Conservation (phyloP, 352 stramenopile genomes). For the Thalassiosira mediterranea region DNA sequence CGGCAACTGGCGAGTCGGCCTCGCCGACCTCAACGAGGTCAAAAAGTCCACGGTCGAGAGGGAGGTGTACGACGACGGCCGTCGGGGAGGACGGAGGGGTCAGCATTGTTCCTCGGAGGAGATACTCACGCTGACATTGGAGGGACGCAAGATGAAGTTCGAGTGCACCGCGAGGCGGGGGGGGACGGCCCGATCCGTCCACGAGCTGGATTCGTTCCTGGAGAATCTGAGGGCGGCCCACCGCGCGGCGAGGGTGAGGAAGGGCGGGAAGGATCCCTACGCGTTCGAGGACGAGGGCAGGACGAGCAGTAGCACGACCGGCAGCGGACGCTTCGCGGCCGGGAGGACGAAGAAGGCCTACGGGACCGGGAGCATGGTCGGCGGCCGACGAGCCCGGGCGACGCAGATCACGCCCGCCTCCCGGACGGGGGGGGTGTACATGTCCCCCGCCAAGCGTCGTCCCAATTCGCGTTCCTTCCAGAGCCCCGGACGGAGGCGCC, state of each 20-base stretch:
- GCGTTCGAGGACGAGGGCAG: background rate
- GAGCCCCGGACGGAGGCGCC: background rate
- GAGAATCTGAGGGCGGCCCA: slow-evolving; percentile 11
- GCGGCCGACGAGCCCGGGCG: too few relatives aligned
- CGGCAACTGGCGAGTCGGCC: background rate
- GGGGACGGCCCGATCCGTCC: background rate
- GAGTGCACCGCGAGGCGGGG: background rate
- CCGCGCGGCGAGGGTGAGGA: slow-evolving; percentile 4
- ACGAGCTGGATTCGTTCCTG: slow-evolving; percentile 23
- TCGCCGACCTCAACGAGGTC: background rate
- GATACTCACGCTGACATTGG: background rate
- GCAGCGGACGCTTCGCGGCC: too few relatives aligned
- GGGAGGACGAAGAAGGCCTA: too few relatives aligned
- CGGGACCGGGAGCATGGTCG: too few relatives aligned
- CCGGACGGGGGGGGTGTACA: background rate
- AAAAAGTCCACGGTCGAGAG: background rate
- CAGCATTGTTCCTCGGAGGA: background rate
- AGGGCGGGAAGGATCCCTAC: slow-evolving; percentile 30
- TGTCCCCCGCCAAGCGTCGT: background rate
- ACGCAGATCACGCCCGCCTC: too few relatives aligned
- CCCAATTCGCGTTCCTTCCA: background rate
- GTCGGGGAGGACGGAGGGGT: background rate
- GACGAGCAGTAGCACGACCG: background rate
- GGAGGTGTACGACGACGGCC: background rate
- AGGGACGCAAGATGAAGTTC: background rate